These are phyloP conservation scores for Phytophthora vignae DNA, from an alignment of 352 stramenopile genomes.

Conservation along the genomic window DNA sequence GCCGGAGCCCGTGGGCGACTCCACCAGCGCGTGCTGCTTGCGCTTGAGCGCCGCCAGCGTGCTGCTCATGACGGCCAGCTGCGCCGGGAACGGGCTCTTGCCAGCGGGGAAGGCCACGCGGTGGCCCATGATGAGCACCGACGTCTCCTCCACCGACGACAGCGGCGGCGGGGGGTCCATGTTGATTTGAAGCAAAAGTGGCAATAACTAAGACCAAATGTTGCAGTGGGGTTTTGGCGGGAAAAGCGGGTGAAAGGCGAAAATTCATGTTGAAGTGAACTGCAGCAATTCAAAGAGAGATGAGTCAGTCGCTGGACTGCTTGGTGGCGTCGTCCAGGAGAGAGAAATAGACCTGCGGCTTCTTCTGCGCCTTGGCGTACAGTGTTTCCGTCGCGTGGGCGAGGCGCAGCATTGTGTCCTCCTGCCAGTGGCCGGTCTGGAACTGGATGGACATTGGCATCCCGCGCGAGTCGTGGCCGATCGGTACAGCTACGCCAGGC, in stretches of 20 bases:
- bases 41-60: conserved; percentile 78
- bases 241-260: conserved; percentile 18
- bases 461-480: conserved; percentile 67
- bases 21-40: conserved; percentile 78
- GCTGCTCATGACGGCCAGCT: conserved; percentile 88
- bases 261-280: conserved; percentile 20
- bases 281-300: not conserved
- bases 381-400: conserved; percentile 60
- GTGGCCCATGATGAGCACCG: conserved; percentile 87
- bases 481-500: conserved; percentile 76
- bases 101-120: conserved; percentile 73
- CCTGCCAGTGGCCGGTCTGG: conserved; percentile 78
- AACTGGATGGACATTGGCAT: conserved; percentile 87
- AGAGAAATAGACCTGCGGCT: conserved; percentile 73
- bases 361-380: conserved; percentile 49
- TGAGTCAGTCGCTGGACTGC: conserved; percentile 22
- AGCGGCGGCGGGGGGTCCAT: conserved; percentile 3
- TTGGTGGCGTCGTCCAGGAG: conserved; percentile 60
- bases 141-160: conserved; percentile 23
- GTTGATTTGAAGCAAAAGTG: conserved; percentile 4
- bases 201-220: conserved; percentile 12
- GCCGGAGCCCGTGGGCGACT: conserved; percentile 83
- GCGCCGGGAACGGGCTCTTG: conserved; percentile 84
- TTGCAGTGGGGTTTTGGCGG: conserved; percentile 21
- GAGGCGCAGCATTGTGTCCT: conserved; percentile 76